These are phyloP conservation scores for Chrysanthemum makinoi DNA, from an alignment of 129 eudicot species.

Conservation along the genomic window DNA sequence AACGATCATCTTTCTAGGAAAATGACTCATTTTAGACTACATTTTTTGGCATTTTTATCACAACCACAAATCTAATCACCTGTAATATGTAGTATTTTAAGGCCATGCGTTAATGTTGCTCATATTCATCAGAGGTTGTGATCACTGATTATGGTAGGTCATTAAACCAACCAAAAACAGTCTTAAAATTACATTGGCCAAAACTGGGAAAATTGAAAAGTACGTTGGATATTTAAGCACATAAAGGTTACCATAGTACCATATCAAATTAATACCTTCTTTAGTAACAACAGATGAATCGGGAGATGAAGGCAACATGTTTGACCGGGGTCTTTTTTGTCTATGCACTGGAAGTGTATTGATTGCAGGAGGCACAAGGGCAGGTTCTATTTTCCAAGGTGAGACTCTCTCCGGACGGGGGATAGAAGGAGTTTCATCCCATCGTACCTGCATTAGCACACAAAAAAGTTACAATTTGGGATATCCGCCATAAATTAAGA, in stretches of 20 bases:
- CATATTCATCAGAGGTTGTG: no score
- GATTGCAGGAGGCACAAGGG: conserved; percentile 76
- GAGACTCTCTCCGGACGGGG: conserved; percentile 96
- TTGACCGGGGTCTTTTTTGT: conserved; percentile 80
- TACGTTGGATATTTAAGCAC: no score
- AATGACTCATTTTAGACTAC: no score
- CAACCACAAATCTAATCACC: no score
- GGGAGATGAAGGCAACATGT: conserved; percentile 64
- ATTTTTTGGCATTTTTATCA: no score
- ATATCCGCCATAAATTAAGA: conserved; percentile 5
- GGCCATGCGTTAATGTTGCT: no score
- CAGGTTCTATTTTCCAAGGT: conserved; percentile 96
- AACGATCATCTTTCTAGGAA: no score
- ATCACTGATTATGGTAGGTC: no score
- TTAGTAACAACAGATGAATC: conserved; percentile 89
- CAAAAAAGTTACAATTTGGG: neutral
- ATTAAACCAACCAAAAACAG: no score
- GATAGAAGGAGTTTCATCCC: conserved; percentile 90
- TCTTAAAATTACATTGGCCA: no score
- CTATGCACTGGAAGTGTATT: conserved; percentile 87
- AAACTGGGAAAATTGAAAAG: no score
- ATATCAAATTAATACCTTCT: conserved; percentile 53
- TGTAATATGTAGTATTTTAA: no score
- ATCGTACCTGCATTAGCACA: conserved; percentile 54
- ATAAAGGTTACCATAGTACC: neutral